Percentiles rank a stretch among this genome's conserved stretches.
Conservation (phyloP, 179 eudicot genomes). For the Beta lomatogona region DNA sequence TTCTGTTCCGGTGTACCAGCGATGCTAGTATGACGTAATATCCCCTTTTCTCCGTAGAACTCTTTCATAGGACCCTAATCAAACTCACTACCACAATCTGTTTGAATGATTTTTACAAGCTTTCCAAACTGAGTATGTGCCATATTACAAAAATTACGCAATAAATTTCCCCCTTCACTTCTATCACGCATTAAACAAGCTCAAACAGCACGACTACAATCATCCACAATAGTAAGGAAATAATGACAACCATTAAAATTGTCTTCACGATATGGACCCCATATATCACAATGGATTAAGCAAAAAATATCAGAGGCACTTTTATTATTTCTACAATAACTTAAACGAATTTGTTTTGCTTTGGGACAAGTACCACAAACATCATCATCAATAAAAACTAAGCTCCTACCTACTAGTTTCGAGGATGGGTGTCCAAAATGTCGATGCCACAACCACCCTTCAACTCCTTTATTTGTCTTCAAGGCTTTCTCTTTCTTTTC, state of each 20-base stretch:
- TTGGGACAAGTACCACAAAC: constrained; percentile 10
- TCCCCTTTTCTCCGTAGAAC: no score
- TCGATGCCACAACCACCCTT: constrained; percentile 7
- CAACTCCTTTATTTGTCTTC: no score
- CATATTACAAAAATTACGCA: no score
- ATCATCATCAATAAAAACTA: background rate
- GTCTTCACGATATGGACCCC: background rate
- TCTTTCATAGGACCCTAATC: no score
- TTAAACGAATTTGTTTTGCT: background rate
- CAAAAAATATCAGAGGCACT: background rate
- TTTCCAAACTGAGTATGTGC: no score
- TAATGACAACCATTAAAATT: background rate
- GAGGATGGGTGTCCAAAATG: constrained; percentile 6
- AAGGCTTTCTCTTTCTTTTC: no score
- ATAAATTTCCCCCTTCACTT: background rate
- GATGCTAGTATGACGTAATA: no score
- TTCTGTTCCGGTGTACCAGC: background rate
- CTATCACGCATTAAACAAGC: background rate
- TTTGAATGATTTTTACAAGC: no score
- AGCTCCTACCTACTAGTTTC: background rate
- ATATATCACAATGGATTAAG: constrained; percentile 16
- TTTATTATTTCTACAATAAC: background rate
- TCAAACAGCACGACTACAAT: background rate
- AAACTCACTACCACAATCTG: no score
- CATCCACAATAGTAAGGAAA: background rate